Evolutionary conservation across 164 flowering plant genomes (phyloP).

Genomic region (Sedum album): DNA sequence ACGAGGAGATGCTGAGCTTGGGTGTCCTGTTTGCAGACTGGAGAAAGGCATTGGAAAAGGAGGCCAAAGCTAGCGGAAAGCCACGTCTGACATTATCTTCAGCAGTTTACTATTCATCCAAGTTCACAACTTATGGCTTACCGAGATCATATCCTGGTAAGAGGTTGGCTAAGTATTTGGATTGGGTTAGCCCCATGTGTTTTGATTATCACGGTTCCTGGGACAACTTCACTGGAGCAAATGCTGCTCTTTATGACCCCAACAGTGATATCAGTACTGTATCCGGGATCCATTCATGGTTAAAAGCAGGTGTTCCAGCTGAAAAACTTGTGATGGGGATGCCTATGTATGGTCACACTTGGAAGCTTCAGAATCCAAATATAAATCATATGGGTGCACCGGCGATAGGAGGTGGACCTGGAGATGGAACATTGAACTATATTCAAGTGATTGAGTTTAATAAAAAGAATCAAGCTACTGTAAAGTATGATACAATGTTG

Average conservation of each 20-base stretch:
- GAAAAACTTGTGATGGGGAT: too few relatives aligned
- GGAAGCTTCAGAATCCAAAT: too few relatives aligned
- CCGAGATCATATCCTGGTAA: conserved; percentile 11
- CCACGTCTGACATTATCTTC: too few relatives aligned
- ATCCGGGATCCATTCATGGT: conserved; percentile 23
- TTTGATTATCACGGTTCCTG: conserved; percentile 20
- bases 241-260: too few relatives aligned
- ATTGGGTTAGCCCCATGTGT: conserved; percentile 23
- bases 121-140: background rate
- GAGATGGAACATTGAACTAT: conserved; percentile 13
- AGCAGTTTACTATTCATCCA: too few relatives aligned
- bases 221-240: too few relatives aligned
- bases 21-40: conserved; percentile 11
- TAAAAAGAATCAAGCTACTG: too few relatives aligned
- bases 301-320: conserved; percentile 18
- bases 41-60: too few relatives aligned
- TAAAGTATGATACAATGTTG: conserved; percentile 15
- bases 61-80: too few relatives aligned
- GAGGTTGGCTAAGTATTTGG: too few relatives aligned
- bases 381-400: conserved; percentile 17
- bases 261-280: conserved; percentile 12
- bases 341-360: too few relatives aligned
- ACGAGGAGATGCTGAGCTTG: conserved; percentile 16
- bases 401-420: conserved; percentile 12
- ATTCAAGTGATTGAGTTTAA: conserved; percentile 10